Percentiles rank a stretch among this genome's conserved stretches.
These are phyloP conservation scores for Oryza meyeriana DNA, from an alignment of 176 grass and related monocot species.

Conservation along the genomic window DNA sequence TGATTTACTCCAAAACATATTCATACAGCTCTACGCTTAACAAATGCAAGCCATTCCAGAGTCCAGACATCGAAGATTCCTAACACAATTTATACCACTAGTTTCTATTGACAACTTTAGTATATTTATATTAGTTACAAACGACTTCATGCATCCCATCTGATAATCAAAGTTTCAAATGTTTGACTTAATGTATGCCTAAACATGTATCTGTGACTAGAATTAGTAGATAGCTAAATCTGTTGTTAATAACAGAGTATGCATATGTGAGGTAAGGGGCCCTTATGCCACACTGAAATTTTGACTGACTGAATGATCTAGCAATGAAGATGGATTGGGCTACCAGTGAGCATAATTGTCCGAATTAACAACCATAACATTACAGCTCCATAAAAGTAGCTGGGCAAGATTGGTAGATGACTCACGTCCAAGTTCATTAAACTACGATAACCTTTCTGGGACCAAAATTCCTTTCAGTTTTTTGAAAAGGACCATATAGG, in stretches of 20 bases:
- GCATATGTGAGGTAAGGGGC: background rate
- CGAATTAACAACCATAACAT: background rate
- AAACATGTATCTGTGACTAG: background rate
- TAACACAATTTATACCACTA: background rate
- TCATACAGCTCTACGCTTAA: background rate
- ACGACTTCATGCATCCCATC: background rate
- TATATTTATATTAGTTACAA: background rate
- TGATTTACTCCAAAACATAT: slow-evolving; percentile 1
- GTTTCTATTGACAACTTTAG: background rate
- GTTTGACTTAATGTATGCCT: background rate
- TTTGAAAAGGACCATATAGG: background rate
- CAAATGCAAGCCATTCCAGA: background rate
- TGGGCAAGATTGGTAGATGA: background rate
- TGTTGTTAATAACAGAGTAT: background rate
- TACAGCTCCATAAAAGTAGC: background rate
- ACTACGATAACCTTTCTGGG: too few relatives aligned
- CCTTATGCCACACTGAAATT: slow-evolving; percentile 9
- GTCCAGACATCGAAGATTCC: background rate
- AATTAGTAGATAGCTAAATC: background rate
- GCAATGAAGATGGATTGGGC: background rate
- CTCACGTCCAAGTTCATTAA: background rate
- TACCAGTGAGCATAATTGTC: background rate
- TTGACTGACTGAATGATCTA: background rate
- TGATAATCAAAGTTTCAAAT: background rate
- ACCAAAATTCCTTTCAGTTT: background rate